phyloP scores from a whole-genome alignment of 2,329 filamentous ascomycete genomes.

The Trichoderma arundinaceum region DNA sequence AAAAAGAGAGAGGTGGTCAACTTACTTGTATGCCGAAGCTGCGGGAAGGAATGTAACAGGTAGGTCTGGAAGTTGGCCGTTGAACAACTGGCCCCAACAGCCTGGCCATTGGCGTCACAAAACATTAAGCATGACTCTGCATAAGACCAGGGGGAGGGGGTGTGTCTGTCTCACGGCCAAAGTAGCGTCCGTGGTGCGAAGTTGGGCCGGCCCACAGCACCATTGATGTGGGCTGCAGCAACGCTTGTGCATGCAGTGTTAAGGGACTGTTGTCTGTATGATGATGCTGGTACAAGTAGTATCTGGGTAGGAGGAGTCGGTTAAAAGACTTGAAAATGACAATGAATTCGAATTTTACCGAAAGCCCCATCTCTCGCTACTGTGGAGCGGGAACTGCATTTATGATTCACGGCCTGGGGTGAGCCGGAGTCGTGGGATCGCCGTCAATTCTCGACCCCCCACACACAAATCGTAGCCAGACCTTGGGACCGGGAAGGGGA shows the following conservation, averaged over 20 bases:
- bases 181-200: not conserved
- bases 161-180: not conserved
- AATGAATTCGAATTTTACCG: not conserved
- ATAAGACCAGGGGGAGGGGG: not conserved
- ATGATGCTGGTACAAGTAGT: conserved; percentile 6
- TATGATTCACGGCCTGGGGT: not conserved
- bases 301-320: not conserved
- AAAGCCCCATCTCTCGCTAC: not conserved
- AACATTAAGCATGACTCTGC: not conserved
- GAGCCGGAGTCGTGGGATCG: not conserved
- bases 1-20: not conserved
- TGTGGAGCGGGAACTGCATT: not conserved
- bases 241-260: not conserved
- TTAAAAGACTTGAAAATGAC: not conserved
- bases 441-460: conserved; percentile 4
- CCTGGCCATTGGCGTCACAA: not conserved
- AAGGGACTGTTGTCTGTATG: not conserved
- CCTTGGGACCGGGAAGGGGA: not conserved
- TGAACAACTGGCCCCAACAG: not conserved
- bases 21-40: not conserved
- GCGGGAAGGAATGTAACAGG: not conserved
- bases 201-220: conserved; percentile 3
- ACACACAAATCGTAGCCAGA: not conserved
- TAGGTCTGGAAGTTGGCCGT: not conserved
- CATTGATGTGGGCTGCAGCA: not conserved